phyloP scores from a whole-genome alignment of 2,329 filamentous ascomycete genomes.

The Hymenoscyphus infarciens region DNA sequence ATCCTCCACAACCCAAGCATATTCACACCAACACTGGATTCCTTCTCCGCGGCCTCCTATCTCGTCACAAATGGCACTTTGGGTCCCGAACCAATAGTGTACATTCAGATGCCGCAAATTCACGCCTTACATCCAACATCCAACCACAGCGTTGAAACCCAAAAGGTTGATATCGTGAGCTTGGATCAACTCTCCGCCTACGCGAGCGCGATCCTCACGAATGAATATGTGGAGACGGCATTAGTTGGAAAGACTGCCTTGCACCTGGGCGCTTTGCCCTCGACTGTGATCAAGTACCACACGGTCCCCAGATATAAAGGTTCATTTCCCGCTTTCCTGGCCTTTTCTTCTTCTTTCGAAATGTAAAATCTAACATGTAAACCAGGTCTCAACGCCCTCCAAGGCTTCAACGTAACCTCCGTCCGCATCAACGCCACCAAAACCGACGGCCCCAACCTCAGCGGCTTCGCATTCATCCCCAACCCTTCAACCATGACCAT shows the following conservation, averaged over 20 bases:
- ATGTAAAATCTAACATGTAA: slow-evolving; percentile 9
- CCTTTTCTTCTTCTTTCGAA: no score
- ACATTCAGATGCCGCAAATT: slow-evolving; percentile 30
- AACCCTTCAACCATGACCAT: slow-evolving; percentile 58
- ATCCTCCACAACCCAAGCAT: slow-evolving; percentile 45
- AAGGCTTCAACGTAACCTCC: slow-evolving; percentile 47
- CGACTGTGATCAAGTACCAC: slow-evolving; percentile 50
- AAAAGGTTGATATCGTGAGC: slow-evolving; percentile 43
- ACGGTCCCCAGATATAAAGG: slow-evolving; percentile 55
- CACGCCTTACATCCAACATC: slow-evolving; percentile 33
- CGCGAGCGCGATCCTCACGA: slow-evolving; percentile 44
- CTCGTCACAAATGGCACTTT: slow-evolving; percentile 39
- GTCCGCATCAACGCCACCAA: slow-evolving; percentile 43
- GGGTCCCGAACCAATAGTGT: slow-evolving; percentile 27
- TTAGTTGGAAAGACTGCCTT: slow-evolving; percentile 50
- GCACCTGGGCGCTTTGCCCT: slow-evolving; percentile 48
- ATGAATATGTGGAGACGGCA: slow-evolving; percentile 46
- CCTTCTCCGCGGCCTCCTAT: slow-evolving; percentile 50
- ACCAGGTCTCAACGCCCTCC: slow-evolving; percentile 55
- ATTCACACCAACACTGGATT: slow-evolving; percentile 52
- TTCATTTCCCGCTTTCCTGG: slow-evolving; percentile 28
- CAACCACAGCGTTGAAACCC: slow-evolving; percentile 43
- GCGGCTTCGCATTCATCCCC: slow-evolving; percentile 52
- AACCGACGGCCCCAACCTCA: slow-evolving; percentile 47
- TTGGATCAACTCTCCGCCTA: slow-evolving; percentile 47